Evolutionary conservation across 345 rosid species (phyloP).

Genomic region (Camelina laxa): DNA sequence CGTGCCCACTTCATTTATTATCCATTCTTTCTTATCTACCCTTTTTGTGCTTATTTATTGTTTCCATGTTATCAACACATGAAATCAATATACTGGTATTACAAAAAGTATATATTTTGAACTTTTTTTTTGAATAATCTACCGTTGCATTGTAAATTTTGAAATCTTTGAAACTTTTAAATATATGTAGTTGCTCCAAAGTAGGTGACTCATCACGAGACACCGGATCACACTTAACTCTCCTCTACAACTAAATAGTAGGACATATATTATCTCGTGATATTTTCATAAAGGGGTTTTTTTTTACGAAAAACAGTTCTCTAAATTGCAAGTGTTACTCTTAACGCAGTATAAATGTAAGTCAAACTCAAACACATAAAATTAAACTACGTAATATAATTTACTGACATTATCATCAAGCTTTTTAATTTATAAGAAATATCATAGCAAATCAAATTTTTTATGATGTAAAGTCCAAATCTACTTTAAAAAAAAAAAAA

Average conservation of each 20-base stretch:
- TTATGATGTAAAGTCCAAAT: not conserved
- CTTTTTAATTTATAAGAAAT: too few relatives aligned
- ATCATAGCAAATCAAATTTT: too few relatives aligned
- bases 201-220: slow-evolving; percentile 33
- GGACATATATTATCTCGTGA: not conserved
- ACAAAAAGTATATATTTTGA: not conserved
- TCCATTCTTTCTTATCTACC: slow-evolving; percentile 24
- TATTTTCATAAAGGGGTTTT: not conserved
- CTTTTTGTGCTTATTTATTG: slow-evolving; percentile 27
- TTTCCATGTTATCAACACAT: slow-evolving; percentile 19
- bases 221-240: not conserved
- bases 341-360: too few relatives aligned
- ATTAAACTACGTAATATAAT: too few relatives aligned
- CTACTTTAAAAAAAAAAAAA: too few relatives aligned
- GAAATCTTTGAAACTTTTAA: slow-evolving; percentile 5
- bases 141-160: not conserved
- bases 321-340: not conserved
- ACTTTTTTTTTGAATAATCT: slow-evolving; percentile 1
- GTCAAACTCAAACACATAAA: not conserved
- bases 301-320: not conserved
- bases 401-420: not conserved
- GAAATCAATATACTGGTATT: not conserved
- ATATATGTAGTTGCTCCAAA: not conserved
- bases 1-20: slow-evolving; percentile 51
- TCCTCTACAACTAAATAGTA: not conserved